Conservation (phyloP, 495 filamentous ascomycete genomes). For the Bathelium albidoporum region DNA sequence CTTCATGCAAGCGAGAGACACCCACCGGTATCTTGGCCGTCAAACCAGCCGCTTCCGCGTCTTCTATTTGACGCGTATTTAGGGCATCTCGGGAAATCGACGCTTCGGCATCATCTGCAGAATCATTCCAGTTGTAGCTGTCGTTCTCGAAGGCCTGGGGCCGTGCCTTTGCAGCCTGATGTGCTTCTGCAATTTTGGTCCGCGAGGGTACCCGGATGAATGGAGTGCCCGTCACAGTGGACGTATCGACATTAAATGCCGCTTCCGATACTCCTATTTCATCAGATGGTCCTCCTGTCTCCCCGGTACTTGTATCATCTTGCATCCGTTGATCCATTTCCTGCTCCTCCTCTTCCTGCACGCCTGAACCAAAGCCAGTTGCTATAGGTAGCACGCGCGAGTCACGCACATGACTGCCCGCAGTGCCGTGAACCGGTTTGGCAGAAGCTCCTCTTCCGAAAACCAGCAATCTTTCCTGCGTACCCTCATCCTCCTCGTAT, state of each 20-base stretch:
- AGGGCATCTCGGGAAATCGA: neutral
- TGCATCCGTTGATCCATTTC: neutral
- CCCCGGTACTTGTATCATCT: neutral
- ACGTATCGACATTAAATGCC: neutral
- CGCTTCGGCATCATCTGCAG: slow-evolving; percentile 12
- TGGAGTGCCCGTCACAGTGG: slow-evolving; percentile 28
- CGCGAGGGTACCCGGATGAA: slow-evolving; percentile 34
- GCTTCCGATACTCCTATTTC: neutral
- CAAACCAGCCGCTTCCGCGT: slow-evolving; percentile 12
- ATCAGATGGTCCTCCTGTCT: neutral
- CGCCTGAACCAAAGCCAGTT: neutral
- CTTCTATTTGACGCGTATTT: neutral
- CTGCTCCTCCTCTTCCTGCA: neutral
- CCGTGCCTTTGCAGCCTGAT: slow-evolving; percentile 7
- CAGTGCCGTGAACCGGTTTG: neutral
- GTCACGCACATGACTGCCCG: neutral
- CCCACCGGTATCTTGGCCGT: slow-evolving; percentile 31
- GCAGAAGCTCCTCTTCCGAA: neutral
- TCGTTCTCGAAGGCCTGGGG: slow-evolving; percentile 19
- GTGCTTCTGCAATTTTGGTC: slow-evolving; percentile 14
- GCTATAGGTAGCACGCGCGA: neutral
- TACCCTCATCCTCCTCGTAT: slow-evolving; percentile 2
- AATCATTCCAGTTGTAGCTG: slow-evolving; percentile 33
- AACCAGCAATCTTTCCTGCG: neutral
- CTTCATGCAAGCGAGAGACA: slow-evolving; percentile 33